Conservation (phyloP, 108 stramenopile genomes). For the Hondaea fermentalgiana region DNA sequence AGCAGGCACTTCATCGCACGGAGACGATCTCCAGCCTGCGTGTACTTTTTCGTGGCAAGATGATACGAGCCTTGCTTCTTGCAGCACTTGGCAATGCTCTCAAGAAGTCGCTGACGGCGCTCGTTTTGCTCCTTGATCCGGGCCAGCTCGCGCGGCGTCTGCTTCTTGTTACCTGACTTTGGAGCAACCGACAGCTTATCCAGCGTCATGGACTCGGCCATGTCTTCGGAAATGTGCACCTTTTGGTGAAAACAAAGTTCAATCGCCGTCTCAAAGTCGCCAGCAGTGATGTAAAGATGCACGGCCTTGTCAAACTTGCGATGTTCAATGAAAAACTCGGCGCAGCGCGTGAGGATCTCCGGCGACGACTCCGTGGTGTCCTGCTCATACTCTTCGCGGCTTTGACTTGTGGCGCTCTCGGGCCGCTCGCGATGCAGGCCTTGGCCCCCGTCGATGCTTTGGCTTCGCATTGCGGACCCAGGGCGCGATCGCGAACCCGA, state of each 20-base stretch:
- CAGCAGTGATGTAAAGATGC: constrained; percentile 30
- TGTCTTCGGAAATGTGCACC: constrained; percentile 43
- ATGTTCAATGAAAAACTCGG: constrained; percentile 52
- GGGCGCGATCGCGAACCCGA: constrained; percentile 11
- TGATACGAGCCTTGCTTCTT: constrained; percentile 50
- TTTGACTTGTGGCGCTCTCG: not conserved
- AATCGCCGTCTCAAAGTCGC: constrained; percentile 35
- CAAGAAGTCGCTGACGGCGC: constrained; percentile 31
- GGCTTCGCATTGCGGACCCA: not conserved
- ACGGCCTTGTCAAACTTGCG: constrained; percentile 55
- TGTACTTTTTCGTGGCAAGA: constrained; percentile 64
- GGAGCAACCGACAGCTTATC: constrained; percentile 1
- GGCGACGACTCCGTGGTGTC: not conserved
- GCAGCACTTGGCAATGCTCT: constrained; percentile 40
- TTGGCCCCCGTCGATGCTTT: not conserved
- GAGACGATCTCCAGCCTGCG: constrained; percentile 58
- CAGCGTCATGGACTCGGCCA: constrained; percentile 48
- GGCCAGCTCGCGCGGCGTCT: not conserved
- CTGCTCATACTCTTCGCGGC: not conserved
- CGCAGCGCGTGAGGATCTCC: constrained; percentile 42
- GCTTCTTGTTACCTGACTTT: not conserved
- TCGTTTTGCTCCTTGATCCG: not conserved
- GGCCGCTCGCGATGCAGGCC: not conserved
- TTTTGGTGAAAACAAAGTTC: constrained; percentile 43
- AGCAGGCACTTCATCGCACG: constrained; percentile 60